phyloP scores from a whole-genome alignment of 768 basidiomycete species.

The Mycena haematopus region DNA sequence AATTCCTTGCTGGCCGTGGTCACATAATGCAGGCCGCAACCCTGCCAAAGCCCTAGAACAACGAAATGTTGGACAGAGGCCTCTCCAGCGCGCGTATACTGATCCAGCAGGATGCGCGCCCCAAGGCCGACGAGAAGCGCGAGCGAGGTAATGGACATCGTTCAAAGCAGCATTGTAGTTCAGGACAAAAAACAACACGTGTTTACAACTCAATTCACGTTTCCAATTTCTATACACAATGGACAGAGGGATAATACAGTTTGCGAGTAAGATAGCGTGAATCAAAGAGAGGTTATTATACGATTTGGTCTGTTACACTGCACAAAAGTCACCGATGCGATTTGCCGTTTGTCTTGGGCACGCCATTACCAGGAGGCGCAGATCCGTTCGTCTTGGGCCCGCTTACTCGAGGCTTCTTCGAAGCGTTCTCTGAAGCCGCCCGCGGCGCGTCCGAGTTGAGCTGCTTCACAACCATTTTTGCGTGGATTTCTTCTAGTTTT shows the following conservation, averaged over 20 bases:
- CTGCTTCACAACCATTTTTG: slow-evolving; percentile 94
- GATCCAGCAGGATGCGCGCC: slow-evolving; percentile 72
- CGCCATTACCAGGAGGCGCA: not conserved
- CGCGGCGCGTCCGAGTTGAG: slow-evolving; percentile 64
- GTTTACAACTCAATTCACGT: slow-evolving; percentile 12
- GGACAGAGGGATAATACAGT: slow-evolving; percentile 21
- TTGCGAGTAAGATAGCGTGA: slow-evolving; percentile 27
- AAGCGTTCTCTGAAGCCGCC: slow-evolving; percentile 55
- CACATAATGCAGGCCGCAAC: slow-evolving; percentile 74
- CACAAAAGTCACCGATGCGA: slow-evolving; percentile 54
- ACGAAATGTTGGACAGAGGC: slow-evolving; percentile 63
- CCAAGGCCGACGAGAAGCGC: slow-evolving; percentile 79
- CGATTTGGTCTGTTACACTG: slow-evolving; percentile 18
- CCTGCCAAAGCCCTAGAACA: slow-evolving; percentile 77
- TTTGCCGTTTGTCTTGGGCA: slow-evolving; percentile 49
- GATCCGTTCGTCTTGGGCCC: slow-evolving; percentile 33
- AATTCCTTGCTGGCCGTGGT: slow-evolving; percentile 61
- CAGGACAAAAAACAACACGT: slow-evolving; percentile 11
- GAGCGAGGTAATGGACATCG: slow-evolving; percentile 18
- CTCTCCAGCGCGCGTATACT: slow-evolving; percentile 53
- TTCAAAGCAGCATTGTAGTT: slow-evolving; percentile 2
- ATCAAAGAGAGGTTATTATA: slow-evolving; percentile 19
- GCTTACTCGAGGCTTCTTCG: slow-evolving; percentile 67
- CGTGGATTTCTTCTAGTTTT: slow-evolving; percentile 94
- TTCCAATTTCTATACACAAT: slow-evolving; percentile 26